These are phyloP conservation scores for Filobasidium uniguttulatum DNA, from an alignment of 1,284 basidiomycete species.

Conservation along the genomic window DNA sequence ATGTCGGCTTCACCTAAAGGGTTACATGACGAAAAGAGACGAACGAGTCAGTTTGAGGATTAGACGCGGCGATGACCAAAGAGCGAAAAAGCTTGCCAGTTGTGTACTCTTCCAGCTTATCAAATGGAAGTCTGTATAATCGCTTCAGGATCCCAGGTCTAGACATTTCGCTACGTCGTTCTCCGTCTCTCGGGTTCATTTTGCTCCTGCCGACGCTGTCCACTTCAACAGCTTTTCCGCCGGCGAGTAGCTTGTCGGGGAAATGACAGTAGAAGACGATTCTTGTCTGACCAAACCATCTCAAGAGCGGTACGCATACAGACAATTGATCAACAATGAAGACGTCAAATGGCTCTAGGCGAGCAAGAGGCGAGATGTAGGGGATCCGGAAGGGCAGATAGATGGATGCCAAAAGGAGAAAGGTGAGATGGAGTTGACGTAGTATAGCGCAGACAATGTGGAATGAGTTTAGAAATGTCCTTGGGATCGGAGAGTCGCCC, in stretches of 20 bases:
- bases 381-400: conserved; percentile 23
- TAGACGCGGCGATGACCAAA: neutral
- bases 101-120: conserved; percentile 76
- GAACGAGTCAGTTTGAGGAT: conserved; percentile 2
- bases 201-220: conserved; percentile 26
- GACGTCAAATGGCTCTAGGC: conserved; percentile 50
- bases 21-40: neutral
- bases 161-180: conserved; percentile 7
- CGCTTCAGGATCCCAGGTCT: conserved; percentile 46
- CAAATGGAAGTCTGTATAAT: conserved; percentile 76
- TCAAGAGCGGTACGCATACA: conserved; percentile 73
- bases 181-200: conserved; percentile 28
- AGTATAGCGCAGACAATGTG: conserved; percentile 82
- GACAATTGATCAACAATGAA: conserved; percentile 92
- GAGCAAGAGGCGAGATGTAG: conserved; percentile 27
- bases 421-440: conserved; percentile 67
- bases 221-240: conserved; percentile 32
- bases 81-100: conserved; percentile 46
- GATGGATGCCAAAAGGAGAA: conserved; percentile 46
- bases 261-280: conserved; percentile 98
- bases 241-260: conserved; percentile 72
- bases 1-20: conserved; percentile 64
- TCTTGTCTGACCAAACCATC: conserved; percentile 51
- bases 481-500: conserved; percentile 56
- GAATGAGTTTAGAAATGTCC: conserved; percentile 58